Conservation (phyloP, 1,284 basidiomycete genomes). For the Rhodotorula glutinis region DNA sequence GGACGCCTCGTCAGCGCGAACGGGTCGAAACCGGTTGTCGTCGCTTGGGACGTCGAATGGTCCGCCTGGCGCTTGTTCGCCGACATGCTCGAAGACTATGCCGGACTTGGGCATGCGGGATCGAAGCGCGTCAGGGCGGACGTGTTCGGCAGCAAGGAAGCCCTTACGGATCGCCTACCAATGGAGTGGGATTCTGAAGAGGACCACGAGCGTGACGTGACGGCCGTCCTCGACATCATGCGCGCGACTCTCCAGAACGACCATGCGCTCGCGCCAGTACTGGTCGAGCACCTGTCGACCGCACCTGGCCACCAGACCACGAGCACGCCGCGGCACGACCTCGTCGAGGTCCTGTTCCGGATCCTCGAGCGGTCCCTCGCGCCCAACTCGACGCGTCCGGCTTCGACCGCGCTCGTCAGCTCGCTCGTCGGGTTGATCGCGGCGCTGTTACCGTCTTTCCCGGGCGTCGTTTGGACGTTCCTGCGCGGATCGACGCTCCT, state of each 20-base stretch:
- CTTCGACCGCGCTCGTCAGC: constrained; percentile 65
- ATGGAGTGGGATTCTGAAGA: constrained; percentile 64
- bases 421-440: constrained; percentile 76
- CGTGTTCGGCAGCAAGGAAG: constrained; percentile 49
- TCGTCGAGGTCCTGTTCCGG: constrained; percentile 74
- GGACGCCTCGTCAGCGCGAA: constrained; percentile 65
- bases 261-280: constrained; percentile 59
- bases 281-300: constrained; percentile 60
- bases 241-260: constrained; percentile 70
- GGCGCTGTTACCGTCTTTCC: constrained; percentile 68
- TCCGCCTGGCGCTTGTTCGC: constrained; percentile 78
- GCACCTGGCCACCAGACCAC: constrained; percentile 10
- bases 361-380: constrained; percentile 73
- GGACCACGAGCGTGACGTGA: constrained; percentile 62
- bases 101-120: constrained; percentile 53
- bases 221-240: constrained; percentile 72
- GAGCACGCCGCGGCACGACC: constrained; percentile 55
- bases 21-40: constrained; percentile 64
- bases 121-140: constrained; percentile 16
- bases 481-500: constrained; percentile 71
- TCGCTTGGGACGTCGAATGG: constrained; percentile 74
- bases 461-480: constrained; percentile 78
- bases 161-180: constrained; percentile 26
- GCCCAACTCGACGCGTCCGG: constrained; percentile 54
- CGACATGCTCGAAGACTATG: constrained; percentile 68